Evolutionary conservation across 116 monocot species (phyloP), one percentile per base, ranked within the genome.

Genomic region (Papilionanthe hybrid): DNA sequence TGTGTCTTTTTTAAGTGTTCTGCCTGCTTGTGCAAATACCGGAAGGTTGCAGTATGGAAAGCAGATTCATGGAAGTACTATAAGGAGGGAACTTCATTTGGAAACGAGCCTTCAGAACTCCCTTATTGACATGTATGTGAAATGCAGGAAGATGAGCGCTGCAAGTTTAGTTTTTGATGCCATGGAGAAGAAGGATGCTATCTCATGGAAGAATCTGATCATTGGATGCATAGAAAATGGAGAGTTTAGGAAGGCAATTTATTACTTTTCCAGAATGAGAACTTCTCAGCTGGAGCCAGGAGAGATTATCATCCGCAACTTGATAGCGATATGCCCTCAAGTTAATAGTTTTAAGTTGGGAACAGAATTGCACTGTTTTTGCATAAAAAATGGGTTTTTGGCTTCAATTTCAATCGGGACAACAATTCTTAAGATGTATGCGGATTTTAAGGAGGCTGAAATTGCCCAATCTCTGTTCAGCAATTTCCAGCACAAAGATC

Each of bases 181-280:
- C 7, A 88, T 86, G 17, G 57, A 67, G 29, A 53, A 67, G 29
- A 91, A 83, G 81, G 86, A 91, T 81, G 20, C 10, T 4, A 50
- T 86, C 18, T 86, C 91, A 5, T 91, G 91, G 91, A 88, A 69
- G 56, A 91, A 74, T 42, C 76, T 91, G 12, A 88, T 91, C 11
- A 83, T 83, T 8, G 86, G 91, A 25, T 85, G 72, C 76, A 83
- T 76, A 12, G 77, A 68, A 13, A 66, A 67, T 32, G 74, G 79
- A n/a, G 28, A 4, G 25, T 65, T 44, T 17, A 75, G 48, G 29
- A 68, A 81, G 74, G 82, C 88, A 3, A 66, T 85, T 11, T 0
- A 13, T 7, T 75, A 88, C 66, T 91, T 88, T 81, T 81, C 72
- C n/a, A 17, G 27, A 20, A 91, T 91, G 91, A 86, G 84, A 80